Evolutionary conservation across 1,139 yeast genomes (phyloP).

Genomic region (Blastobotrys ciferrii): DNA sequence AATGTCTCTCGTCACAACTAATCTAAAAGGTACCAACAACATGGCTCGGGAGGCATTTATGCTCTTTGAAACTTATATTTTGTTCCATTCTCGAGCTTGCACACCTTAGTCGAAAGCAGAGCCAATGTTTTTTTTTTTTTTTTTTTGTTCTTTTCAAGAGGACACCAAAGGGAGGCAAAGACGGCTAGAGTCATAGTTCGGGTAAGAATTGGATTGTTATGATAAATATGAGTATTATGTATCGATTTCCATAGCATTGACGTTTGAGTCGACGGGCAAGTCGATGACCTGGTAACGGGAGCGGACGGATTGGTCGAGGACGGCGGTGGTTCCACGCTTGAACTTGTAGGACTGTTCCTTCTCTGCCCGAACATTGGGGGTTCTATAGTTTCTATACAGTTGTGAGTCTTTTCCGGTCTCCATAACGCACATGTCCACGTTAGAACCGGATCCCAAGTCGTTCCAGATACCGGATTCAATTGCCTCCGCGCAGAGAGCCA

Average conservation of each 20-base stretch:
- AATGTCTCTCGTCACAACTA: too few species aligned
- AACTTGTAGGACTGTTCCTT: slow-evolving; percentile 84
- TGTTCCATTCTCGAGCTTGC: too few species aligned
- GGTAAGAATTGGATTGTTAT: background rate
- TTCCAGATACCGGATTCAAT: slow-evolving; percentile 98
- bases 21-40: too few species aligned
- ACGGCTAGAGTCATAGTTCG: too few species aligned
- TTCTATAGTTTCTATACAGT: slow-evolving; percentile 78
- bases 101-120: too few species aligned
- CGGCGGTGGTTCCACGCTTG: slow-evolving; percentile 87
- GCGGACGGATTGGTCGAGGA: slow-evolving; percentile 61
- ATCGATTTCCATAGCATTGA: slow-evolving; percentile 71
- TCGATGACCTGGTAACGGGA: slow-evolving; percentile 72
- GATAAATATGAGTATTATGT: slow-evolving; percentile 37
- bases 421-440: slow-evolving; percentile 96
- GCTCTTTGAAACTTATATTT: too few species aligned
- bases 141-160: background rate
- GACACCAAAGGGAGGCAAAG: too few species aligned
- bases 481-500: slow-evolving; percentile 85
- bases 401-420: slow-evolving; percentile 79
- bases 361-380: slow-evolving; percentile 82
- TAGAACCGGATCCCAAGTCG: slow-evolving; percentile 97
- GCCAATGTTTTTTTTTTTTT: too few species aligned
- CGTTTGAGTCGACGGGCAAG: slow-evolving; percentile 45
- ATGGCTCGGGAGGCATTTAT: too few species aligned